A percentile compares a stretch with the other conserved stretches of the same genome.
phyloP scores from a whole-genome alignment of 148 eudicot genomes.

The Fallopia convolvulus region DNA sequence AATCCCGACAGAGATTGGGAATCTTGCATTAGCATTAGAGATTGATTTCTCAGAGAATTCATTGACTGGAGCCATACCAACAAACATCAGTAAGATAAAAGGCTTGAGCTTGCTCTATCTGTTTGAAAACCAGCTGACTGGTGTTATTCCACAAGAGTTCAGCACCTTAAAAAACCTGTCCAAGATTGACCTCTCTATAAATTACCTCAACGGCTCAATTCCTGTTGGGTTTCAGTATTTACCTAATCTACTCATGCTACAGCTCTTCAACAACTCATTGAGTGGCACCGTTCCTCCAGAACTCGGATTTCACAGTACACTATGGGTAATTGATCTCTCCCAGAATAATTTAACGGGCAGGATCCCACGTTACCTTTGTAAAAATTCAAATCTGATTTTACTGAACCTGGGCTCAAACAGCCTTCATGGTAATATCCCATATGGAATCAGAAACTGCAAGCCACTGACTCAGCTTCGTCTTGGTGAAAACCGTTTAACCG shows the following conservation, averaged over 20 bases:
- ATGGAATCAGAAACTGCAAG: conserved; percentile 54
- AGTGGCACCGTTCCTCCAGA: conserved; percentile 26
- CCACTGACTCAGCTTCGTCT: conserved; percentile 79
- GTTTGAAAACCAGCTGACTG: conserved; percentile 25
- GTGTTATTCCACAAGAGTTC: conserved; percentile 28
- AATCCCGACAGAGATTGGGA: conserved; percentile 51
- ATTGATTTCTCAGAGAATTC: conserved; percentile 42
- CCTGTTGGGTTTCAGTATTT: conserved; percentile 32
- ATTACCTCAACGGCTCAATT: conserved; percentile 28
- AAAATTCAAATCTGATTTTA: conserved; percentile 20
- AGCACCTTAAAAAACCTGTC: conserved; percentile 23
- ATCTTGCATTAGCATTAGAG: conserved; percentile 29
- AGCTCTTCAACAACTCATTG: conserved; percentile 33
- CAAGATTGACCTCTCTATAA: conserved; percentile 28
- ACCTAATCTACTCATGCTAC: conserved; percentile 23
- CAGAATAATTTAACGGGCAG: conserved; percentile 30
- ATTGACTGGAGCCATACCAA: conserved; percentile 42
- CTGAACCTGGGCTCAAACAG: conserved; percentile 27
- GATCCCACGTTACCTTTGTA: conserved; percentile 26
- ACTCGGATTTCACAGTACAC: conserved; percentile 22
- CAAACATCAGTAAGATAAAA: conserved; percentile 28
- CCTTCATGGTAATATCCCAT: conserved; percentile 53
- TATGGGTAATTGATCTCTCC: conserved; percentile 31
- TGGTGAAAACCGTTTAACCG: conserved; percentile 55
- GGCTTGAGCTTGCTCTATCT: conserved; percentile 28